Base-by-base conservation (phyloP, 257 asterid species). In the Paraleonurus japonicus region DNA sequence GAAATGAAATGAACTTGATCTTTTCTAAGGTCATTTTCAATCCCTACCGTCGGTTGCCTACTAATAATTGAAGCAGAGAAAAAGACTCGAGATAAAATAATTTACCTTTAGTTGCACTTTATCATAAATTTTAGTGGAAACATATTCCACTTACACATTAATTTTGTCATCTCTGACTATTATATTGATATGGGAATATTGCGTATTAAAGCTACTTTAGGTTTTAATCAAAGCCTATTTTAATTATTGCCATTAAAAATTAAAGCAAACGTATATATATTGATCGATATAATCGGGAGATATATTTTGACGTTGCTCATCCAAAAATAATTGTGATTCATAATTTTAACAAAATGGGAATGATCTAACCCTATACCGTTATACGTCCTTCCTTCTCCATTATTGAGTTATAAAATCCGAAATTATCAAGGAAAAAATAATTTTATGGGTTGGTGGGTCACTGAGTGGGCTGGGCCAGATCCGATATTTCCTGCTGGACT, bases 31-130 rank as follows among this genome's bases (percentile, higher is more conserved):
- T 70, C 77, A 41, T 70, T 74, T 70, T 75, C 80, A 75, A 15
- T 50, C 50, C 9, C 71, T 24, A 75, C 23, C 54, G 54, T 54
- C 71, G 23, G 27, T 22, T 32, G 33, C 72, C 65, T 43, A 24
- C 51, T 47, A 61, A 69, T 74, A 74, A 74, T 79, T 75, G 80
- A 28, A 43, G 16, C 16, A 35, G 7, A 5, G 75, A 79, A 79
- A 75, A 39, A 39, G 69, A 61, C 28, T 66, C 70, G 68, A 5
- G 68, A 68, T 30, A 69, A 43, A 62, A 12, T 61, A 9, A 23
- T 23, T 22, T 47, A 30, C 2, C 47, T 63, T 47, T 65, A 69
- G 50, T 69, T 60, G 59, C 37, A 51, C 76, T 12, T 47, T 73
- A 32, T 45, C 17, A 61, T 28, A 51, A 50, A 39, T 37, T 67